Base-by-base conservation (phyloP, 1,284 basidiomycete species). In the Pyrrhoderma noxium region DNA sequence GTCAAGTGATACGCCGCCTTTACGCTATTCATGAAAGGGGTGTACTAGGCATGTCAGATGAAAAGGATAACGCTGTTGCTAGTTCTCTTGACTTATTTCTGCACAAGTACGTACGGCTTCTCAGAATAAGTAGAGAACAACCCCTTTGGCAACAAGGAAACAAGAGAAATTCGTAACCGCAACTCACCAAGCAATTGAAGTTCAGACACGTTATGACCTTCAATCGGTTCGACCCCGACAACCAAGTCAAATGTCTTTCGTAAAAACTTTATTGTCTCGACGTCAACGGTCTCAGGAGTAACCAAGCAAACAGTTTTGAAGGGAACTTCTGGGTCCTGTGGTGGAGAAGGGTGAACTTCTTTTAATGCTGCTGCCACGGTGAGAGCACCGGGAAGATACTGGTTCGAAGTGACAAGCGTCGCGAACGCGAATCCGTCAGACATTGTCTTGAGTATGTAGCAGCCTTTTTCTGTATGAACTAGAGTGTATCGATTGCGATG, bases 261-360 rank as follows among this genome's bases (percentile, higher is more conserved):
- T 50, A 98, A 76, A 38, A 82, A 76, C 62, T 85, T 90, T 58
- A 95, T 85, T 42, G 89, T 79, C 45, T 79, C 75, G n/a, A 94
- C 87, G 63, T 90, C 84, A 60, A 98, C 83, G 0, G 89, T 87
- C 64, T 94, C 90, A 47, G 95, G 93, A 3, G 94, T 95, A 57
- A 95, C 90, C 43, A 99, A 73, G 67, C 92, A 96, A 56, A 93
- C 82, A n/a, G 87, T 88, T 61, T 93, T 79, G 62, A 90, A 94
- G 45, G 75, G 67, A 56, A 83, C 71, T 58, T 86, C 75, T 40
- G 80, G 80, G 22, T 69, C 66, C 42, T 64, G 60, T n/a, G 75
- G 64, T 23, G 79, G 76, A 45, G 63, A 62, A 21, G 79, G 76
- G 62, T 93, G 90, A 18, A 93, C 68, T 53, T 92, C 88, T 52